Conservation (phyloP, 2,329 filamentous ascomycete genomes). For the Lachnellula occidentalis region DNA sequence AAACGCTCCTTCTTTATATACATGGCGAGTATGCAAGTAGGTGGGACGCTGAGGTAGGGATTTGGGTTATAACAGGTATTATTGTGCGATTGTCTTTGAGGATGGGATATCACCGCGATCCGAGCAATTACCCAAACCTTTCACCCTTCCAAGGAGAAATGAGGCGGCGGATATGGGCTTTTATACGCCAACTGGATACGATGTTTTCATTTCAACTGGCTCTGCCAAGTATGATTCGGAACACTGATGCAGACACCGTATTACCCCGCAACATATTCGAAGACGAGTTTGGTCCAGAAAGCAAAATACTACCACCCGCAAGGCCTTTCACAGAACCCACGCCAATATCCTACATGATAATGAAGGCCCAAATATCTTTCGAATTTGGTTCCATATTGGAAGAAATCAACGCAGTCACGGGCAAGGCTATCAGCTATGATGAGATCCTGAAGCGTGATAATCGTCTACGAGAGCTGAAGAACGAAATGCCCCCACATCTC, state of each 20-base stretch:
- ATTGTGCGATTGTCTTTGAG: conserved; percentile 49
- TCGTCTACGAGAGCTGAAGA: conserved; percentile 54
- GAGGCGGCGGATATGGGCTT: conserved; percentile 61
- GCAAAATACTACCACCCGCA: conserved; percentile 61
- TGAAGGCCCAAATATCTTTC: conserved; percentile 56
- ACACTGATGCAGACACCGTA: conserved; percentile 69
- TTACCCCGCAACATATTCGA: conserved; percentile 75
- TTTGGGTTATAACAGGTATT: conserved; percentile 47
- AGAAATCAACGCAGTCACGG: conserved; percentile 47
- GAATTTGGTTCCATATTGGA: conserved; percentile 70
- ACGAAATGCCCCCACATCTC: conserved; percentile 73
- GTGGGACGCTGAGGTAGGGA: conserved; percentile 60
- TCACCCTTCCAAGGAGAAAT: conserved; percentile 75
- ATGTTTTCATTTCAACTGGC: conserved; percentile 71
- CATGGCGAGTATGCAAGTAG: conserved; percentile 70
- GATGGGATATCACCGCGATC: conserved; percentile 65
- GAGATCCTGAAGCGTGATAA: conserved; percentile 59
- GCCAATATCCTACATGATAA: conserved; percentile 73
- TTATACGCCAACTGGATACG: conserved; percentile 68
- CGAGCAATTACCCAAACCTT: conserved; percentile 66
- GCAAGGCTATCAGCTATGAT: conserved; percentile 54
- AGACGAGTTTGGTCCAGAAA: conserved; percentile 68
- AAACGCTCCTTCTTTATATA: conserved; percentile 70
- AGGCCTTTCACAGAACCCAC: conserved; percentile 66
- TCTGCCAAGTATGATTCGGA: conserved; percentile 60